These are phyloP conservation scores for Hyphodiscus sp. DNA, from an alignment of 2,329 filamentous ascomycete species.

Conservation along the genomic window DNA sequence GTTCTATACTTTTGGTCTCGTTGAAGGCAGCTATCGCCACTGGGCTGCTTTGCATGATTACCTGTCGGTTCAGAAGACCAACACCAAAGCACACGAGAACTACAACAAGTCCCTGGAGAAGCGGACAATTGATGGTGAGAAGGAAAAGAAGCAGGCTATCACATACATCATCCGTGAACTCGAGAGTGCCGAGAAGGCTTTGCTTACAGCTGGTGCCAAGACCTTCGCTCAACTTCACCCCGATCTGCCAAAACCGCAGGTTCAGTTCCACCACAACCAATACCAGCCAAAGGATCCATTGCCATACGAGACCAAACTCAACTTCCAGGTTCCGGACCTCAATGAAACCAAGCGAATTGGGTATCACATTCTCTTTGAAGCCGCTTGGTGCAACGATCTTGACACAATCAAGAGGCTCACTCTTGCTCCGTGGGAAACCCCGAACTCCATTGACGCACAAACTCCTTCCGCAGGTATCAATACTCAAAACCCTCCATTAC, in stretches of 20 bases:
- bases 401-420: slow-evolving; percentile 59
- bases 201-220: slow-evolving; percentile 58
- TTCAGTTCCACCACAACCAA: not conserved
- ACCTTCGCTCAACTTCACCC: slow-evolving; percentile 60
- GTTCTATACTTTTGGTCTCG: slow-evolving; percentile 44
- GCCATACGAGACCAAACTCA: slow-evolving; percentile 17
- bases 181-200: slow-evolving; percentile 44
- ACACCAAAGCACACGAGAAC: slow-evolving; percentile 28
- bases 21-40: slow-evolving; percentile 53
- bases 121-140: slow-evolving; percentile 28
- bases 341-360: slow-evolving; percentile 48
- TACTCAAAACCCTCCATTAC: slow-evolving; percentile 51
- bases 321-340: slow-evolving; percentile 31
- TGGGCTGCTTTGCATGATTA: slow-evolving; percentile 19
- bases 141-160: slow-evolving; percentile 52
- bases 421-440: slow-evolving; percentile 45
- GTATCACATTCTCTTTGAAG: slow-evolving; percentile 66
- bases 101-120: slow-evolving; percentile 32
- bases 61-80: slow-evolving; percentile 6
- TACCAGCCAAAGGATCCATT: not conserved
- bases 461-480: slow-evolving; percentile 13
- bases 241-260: slow-evolving; percentile 29
- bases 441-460: no score
- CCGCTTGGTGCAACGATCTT: slow-evolving; percentile 65
- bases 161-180: slow-evolving; percentile 44